Evolutionary conservation across 2,329 filamentous ascomycete species (phyloP), one percentile per base, ranked within the genome.

Genomic region (Botrytis galanthina): DNA sequence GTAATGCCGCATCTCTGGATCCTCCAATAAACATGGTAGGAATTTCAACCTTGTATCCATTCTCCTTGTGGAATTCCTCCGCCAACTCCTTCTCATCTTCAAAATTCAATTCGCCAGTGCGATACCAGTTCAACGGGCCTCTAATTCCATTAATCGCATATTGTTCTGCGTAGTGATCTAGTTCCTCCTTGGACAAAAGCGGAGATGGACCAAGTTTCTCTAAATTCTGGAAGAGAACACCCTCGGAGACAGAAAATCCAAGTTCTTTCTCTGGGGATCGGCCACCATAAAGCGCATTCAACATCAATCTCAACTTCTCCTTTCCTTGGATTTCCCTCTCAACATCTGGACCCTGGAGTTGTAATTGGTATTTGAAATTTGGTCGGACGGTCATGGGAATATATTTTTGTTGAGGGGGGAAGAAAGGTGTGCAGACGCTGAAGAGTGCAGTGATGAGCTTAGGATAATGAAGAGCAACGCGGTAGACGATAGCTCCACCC

Each of bases 41-140:
- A 78, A 89, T 84, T 64, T 85, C 82, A 70, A 93, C 84, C 73
- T 82, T 85, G 42, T 74, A 76, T 59, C 89, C 87, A 71, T 88
- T 84, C 62, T 89, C 86, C 72, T 87, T 84, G 32, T 54, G 26
- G 79, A 85, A 89, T 78, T 90, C 90, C 74, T 88, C 84, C 70
- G 89, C 85, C 59, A 93, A 84, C 60, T 85, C 81, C 66, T 81
- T 77, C 80, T 98, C 96, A 76, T 98, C 93, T 59, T 93, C 87
- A 80, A 86, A 92, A 82, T 97, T 97, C 76, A 91, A 82, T 81
- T 88, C 84, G 32, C 88, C 85, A 4, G 88, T 92, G 61, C 94
- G 90, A 84, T 99, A 99, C 93, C 94, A 98, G 83, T 95, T 96
- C 74, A 94, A 85, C 26, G 94, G 93, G 0, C 94, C 94, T 76